These are phyloP conservation scores for Dichotomocladium elegans DNA, from an alignment of 371 early-diverging fungal species.

Conservation along the genomic window DNA sequence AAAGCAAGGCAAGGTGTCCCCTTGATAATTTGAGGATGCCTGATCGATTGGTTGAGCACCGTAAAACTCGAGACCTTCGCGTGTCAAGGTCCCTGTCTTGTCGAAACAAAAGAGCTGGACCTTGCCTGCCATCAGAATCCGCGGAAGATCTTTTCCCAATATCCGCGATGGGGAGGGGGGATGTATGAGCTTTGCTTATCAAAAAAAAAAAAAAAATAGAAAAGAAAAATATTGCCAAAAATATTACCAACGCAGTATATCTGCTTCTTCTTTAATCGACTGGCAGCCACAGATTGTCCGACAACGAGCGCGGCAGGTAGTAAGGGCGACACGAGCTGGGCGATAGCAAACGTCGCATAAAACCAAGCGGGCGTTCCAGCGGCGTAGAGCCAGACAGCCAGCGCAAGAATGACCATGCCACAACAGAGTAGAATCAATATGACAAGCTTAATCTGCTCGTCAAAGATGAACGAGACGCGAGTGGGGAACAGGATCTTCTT, in stretches of 20 bases:
- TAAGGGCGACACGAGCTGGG: slow-evolving; percentile 71
- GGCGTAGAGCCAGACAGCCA: slow-evolving; percentile 50
- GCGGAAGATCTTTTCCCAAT: slow-evolving; percentile 56
- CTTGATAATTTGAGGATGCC: not conserved
- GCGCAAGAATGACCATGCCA: slow-evolving; percentile 47
- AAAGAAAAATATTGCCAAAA: not conserved
- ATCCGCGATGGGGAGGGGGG: too few species aligned
- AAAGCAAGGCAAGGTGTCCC: not conserved
- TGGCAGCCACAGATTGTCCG: slow-evolving; percentile 76
- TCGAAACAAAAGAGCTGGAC: slow-evolving; percentile 90
- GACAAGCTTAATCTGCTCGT: slow-evolving; percentile 67
- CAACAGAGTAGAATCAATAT: slow-evolving; percentile 53
- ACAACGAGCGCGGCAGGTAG: slow-evolving; percentile 58
- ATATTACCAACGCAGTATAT: slow-evolving; percentile 61
- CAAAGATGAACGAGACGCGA: slow-evolving; percentile 60
- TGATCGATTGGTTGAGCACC: slow-evolving; percentile 32
- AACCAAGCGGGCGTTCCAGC: slow-evolving; percentile 52
- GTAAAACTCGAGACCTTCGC: slow-evolving; percentile 60
- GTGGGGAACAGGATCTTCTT: slow-evolving; percentile 70
- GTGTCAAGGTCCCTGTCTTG: slow-evolving; percentile 64
- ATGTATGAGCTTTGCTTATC: not conserved
- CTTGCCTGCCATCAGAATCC: slow-evolving; percentile 90
- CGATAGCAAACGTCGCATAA: slow-evolving; percentile 67
- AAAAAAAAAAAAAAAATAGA: not conserved
- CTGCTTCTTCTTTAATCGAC: slow-evolving; percentile 54